phyloP scores from a whole-genome alignment of 2,329 filamentous ascomycete species.

The Colletotrichum caudatum region DNA sequence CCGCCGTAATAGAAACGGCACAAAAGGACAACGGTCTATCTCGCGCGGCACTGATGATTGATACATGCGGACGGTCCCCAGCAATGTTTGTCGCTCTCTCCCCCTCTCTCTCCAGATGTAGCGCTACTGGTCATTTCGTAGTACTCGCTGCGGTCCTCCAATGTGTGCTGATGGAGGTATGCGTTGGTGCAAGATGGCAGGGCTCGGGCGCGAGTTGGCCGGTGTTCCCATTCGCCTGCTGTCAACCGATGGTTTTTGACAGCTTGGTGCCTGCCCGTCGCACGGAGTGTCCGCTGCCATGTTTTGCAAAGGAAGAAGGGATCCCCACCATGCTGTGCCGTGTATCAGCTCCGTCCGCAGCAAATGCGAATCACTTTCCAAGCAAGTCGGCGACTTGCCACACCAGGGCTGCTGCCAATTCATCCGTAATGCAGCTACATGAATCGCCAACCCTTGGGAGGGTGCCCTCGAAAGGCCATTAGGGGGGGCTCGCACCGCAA shows the following conservation, averaged over 20 bases:
- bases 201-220: background rate
- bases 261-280: background rate
- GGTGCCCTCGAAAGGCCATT: background rate
- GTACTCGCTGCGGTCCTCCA: background rate
- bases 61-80: background rate
- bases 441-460: slow-evolving; percentile 17
- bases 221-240: background rate
- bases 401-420: slow-evolving; percentile 20
- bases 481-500: background rate
- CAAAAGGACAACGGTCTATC: background rate
- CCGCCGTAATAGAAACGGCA: background rate
- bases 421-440: slow-evolving; percentile 25
- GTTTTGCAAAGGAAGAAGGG: background rate
- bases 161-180: background rate
- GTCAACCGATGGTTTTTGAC: background rate
- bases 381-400: slow-evolving; percentile 5
- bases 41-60: background rate
- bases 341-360: background rate
- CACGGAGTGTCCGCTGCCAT: background rate
- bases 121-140: background rate
- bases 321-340: background rate
- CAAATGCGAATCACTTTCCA: background rate
- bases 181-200: background rate
- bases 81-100: background rate
- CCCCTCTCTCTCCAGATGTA: background rate